Percentiles rank a stretch among this genome's conserved stretches.
Conservation (phyloP, 805 yeast genomes). For the Teunomyces stri region DNA sequence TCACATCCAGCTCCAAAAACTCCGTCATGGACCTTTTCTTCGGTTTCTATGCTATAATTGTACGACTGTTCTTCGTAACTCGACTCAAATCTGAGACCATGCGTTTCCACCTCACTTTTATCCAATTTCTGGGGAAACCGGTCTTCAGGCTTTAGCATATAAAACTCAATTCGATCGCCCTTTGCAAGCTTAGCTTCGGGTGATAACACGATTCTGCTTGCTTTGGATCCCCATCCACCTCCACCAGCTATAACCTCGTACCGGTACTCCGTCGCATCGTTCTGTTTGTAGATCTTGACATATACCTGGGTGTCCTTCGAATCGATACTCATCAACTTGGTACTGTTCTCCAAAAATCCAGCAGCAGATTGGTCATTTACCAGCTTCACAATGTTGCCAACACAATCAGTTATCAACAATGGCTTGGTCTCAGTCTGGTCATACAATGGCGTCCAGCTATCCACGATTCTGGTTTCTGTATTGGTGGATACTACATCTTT, state of each 20-base stretch:
- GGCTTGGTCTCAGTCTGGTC: conserved; percentile 16
- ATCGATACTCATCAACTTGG: conserved; percentile 33
- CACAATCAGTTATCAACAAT: conserved; percentile 46
- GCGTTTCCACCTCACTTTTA: not conserved
- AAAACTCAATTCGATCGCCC: conserved; percentile 51
- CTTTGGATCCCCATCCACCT: conserved; percentile 72
- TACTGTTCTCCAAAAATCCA: conserved; percentile 47
- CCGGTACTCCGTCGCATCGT: conserved; percentile 20
- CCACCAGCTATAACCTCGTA: conserved; percentile 70
- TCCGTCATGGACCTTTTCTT: conserved; percentile 10
- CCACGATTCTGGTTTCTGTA: conserved; percentile 10
- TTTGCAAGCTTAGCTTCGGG: conserved; percentile 47
- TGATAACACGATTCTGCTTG: conserved; percentile 62
- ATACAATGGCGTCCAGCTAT: conserved; percentile 35
- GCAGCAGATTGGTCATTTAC: conserved; percentile 60
- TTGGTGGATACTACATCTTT: conserved; percentile 8
- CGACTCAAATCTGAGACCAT: conserved; percentile 25
- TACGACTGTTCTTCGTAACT: conserved; percentile 29
- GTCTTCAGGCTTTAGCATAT: conserved; percentile 40
- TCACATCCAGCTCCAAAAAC: conserved; percentile 35
- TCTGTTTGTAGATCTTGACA: conserved; percentile 26
- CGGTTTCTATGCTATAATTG: conserved; percentile 6
- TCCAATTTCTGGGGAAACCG: conserved; percentile 13
- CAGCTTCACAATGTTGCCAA: conserved; percentile 58
- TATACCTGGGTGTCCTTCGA: conserved; percentile 45